phyloP scores from a whole-genome alignment of 129 eudicot species.

The Lactuca saligna region DNA sequence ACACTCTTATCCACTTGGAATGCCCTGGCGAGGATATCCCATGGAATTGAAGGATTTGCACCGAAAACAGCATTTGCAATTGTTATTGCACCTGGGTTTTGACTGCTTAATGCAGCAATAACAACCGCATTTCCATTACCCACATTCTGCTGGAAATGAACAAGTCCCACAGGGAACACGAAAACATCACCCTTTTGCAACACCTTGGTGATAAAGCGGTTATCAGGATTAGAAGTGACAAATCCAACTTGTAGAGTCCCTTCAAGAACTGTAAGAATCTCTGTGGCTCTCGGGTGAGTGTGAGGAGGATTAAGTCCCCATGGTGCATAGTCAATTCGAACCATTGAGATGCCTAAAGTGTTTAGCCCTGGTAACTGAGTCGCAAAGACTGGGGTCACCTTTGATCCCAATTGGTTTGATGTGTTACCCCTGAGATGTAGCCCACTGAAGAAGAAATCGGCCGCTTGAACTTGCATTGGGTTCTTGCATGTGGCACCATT shows the following conservation, averaged over 20 bases:
- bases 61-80: conserved; percentile 2
- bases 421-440: neutral
- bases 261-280: neutral
- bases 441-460: neutral
- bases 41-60: neutral
- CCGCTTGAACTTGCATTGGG: conserved; percentile 1
- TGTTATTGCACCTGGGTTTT: neutral
- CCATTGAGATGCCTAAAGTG: neutral
- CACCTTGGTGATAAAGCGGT: conserved; percentile 6
- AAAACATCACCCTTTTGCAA: conserved; percentile 8
- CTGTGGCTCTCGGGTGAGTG: neutral
- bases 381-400: neutral
- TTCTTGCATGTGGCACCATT: conserved; percentile 16
- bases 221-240: neutral
- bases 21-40: neutral
- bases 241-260: neutral
- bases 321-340: neutral
- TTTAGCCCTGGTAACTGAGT: neutral
- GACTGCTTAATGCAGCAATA: conserved; percentile 3
- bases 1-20: neutral
- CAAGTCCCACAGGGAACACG: conserved; percentile 4
- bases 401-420: neutral
- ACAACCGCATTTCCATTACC: neutral
- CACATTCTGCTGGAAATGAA: conserved; percentile 4
- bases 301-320: neutral